Conservation (phyloP, 2,329 filamentous ascomycete genomes). For the Fusarium staphyleae region DNA sequence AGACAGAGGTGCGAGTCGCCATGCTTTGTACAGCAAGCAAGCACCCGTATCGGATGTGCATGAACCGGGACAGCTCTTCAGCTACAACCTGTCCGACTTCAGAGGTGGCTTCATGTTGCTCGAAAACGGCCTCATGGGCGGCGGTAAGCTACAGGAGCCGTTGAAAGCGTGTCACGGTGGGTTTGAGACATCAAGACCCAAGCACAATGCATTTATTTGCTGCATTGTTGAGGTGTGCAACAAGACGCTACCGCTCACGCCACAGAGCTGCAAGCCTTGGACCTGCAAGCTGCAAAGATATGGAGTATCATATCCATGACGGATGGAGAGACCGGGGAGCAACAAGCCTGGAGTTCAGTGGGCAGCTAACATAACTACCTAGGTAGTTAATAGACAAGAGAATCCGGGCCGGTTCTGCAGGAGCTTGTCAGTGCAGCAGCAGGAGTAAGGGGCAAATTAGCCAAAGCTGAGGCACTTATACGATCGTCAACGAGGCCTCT, state of each 20-base stretch:
- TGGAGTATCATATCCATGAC: constrained; percentile 23
- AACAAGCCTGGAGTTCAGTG: no score
- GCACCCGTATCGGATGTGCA: constrained; percentile 32
- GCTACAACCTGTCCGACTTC: background rate
- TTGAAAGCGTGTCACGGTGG: constrained; percentile 33
- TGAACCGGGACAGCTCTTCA: constrained; percentile 27
- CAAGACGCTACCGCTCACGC: constrained; percentile 1
- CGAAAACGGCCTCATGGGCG: constrained; percentile 15
- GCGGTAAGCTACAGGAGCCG: constrained; percentile 34
- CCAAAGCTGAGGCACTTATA: no score
- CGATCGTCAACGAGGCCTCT: no score
- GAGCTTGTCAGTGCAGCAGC: background rate
- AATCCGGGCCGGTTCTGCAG: background rate
- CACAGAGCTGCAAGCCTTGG: constrained; percentile 21
- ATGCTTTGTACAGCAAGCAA: constrained; percentile 23
- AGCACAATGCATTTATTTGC: constrained; percentile 5
- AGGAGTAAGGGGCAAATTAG: background rate
- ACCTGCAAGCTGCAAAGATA: constrained; percentile 18
- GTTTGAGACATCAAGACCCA: constrained; percentile 18
- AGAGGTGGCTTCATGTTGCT: constrained; percentile 21
- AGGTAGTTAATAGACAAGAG: background rate
- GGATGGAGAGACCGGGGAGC: constrained; percentile 10
- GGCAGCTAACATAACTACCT: no score
- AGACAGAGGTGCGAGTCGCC: constrained; percentile 17
- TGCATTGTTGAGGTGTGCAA: constrained; percentile 15